Conservation (phyloP, 129 eudicot species). For the Helianthus tuberosus region DNA sequence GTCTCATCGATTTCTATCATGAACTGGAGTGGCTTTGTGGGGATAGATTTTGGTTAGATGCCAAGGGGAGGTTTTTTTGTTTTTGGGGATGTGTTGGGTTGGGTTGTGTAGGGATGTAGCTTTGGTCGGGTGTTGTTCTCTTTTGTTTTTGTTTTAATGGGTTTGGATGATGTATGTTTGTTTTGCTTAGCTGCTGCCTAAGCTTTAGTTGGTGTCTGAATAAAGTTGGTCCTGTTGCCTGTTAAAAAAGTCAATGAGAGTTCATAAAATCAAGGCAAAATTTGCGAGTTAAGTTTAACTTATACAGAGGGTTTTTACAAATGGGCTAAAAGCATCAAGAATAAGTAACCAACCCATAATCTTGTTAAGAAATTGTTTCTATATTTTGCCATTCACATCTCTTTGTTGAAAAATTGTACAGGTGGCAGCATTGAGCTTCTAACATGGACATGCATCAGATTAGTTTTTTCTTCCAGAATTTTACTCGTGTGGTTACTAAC, state of each 20-base stretch:
- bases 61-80: too few species aligned
- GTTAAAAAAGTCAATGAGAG: slow-evolving; percentile 11
- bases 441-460: background rate
- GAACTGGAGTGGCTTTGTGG: too few species aligned
- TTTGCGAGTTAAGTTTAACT: slow-evolving; percentile 29
- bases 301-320: slow-evolving; percentile 37
- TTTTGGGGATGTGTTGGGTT: too few species aligned
- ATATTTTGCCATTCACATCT: background rate
- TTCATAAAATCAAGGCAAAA: slow-evolving; percentile 30
- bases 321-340: slow-evolving; percentile 34
- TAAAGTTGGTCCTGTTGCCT: too few species aligned
- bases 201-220: too few species aligned
- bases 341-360: slow-evolving; percentile 23
- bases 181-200: too few species aligned
- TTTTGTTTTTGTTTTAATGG: too few species aligned
- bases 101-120: too few species aligned
- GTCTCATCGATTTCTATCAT: too few species aligned
- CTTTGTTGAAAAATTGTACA: slow-evolving; percentile 3
- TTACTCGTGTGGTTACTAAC: slow-evolving; percentile 12
- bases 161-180: too few species aligned
- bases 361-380: slow-evolving; percentile 19
- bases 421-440: background rate
- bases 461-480: slow-evolving; percentile 10
- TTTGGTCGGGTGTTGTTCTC: too few species aligned
- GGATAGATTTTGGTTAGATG: too few species aligned